A percentile compares a stretch with the other conserved stretches of the same genome.
These are phyloP conservation scores for Fusarium subtropicale DNA, from an alignment of 2,329 filamentous ascomycete species.

Conservation along the genomic window DNA sequence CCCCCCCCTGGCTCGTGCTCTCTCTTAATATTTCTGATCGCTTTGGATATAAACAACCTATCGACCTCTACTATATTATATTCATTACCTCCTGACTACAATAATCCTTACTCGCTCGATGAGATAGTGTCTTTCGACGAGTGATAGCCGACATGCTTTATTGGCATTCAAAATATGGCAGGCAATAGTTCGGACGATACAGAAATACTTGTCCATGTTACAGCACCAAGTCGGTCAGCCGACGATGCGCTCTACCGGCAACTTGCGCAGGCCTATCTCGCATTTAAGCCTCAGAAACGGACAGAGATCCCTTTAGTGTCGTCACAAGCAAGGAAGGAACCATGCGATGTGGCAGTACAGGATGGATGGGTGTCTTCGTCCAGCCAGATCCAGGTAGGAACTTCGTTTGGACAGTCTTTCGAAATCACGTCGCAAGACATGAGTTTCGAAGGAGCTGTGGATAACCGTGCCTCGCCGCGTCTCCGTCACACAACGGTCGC, in stretches of 20 bases:
- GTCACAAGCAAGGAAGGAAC: conserved; percentile 5
- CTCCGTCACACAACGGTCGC: conserved; percentile 25
- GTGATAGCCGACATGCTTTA: conserved; percentile 42
- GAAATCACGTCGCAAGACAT: conserved; percentile 54
- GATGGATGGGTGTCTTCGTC: conserved; percentile 19
- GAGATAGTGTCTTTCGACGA: conserved; percentile 16
- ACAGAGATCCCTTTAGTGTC: conserved; percentile 20
- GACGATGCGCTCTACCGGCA: conserved; percentile 63
- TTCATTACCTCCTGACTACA: background rate
- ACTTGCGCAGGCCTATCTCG: conserved; percentile 64
- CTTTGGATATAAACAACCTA: conserved; percentile 19
- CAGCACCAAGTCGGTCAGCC: conserved; percentile 60
- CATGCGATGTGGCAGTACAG: background rate
- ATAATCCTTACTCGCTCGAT: background rate
- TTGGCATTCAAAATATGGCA: conserved; percentile 43
- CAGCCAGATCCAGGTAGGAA: conserved; percentile 17
- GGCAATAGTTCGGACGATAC: conserved; percentile 49
- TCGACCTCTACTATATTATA: background rate
- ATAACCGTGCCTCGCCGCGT: conserved; percentile 56
- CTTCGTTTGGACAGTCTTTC: conserved; percentile 40
- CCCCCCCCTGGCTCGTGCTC: conserved; percentile 30
- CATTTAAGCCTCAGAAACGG: conserved; percentile 54
- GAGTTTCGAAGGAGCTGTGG: conserved; percentile 59
- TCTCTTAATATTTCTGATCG: conserved; percentile 16
- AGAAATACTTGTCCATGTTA: conserved; percentile 68